Conservation (phyloP, 2,329 filamentous ascomycete species). For the Salinomyces thailandicus region DNA sequence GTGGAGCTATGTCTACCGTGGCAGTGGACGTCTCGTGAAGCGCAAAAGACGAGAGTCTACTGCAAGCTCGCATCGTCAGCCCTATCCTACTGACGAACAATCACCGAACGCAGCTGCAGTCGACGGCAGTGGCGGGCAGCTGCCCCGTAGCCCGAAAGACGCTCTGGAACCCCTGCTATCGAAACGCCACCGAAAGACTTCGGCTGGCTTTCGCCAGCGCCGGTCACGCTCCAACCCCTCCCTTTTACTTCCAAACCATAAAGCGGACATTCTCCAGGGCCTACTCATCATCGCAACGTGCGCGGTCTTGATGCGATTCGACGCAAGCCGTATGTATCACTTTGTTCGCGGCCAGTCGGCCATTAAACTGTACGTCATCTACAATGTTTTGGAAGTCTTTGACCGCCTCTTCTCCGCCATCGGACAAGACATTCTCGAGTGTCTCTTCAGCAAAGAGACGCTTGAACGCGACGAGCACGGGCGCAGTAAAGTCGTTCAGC, state of each 20-base stretch:
- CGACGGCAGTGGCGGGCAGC: background rate
- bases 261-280: slow-evolving; percentile 88
- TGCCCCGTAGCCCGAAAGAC: slow-evolving; percentile 1
- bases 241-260: slow-evolving; percentile 74
- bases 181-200: slow-evolving; percentile 14
- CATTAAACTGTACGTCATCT: slow-evolving; percentile 98
- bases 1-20: slow-evolving; percentile 65
- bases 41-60: slow-evolving; percentile 13
- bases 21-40: slow-evolving; percentile 67
- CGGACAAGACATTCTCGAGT: slow-evolving; percentile 93
- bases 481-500: slow-evolving; percentile 79
- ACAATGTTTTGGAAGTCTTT: slow-evolving; percentile 89
- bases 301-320: slow-evolving; percentile 74
- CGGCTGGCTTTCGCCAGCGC: slow-evolving; percentile 47
- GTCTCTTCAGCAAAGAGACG: slow-evolving; percentile 85
- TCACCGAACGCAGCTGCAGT: slow-evolving; percentile 4
- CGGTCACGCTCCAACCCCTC: slow-evolving; percentile 79
- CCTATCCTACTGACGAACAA: slow-evolving; percentile 9
- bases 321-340: slow-evolving; percentile 96
- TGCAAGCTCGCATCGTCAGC: slow-evolving; percentile 9
- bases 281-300: slow-evolving; percentile 80
- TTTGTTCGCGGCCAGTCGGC: slow-evolving; percentile 91
- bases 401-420: slow-evolving; percentile 84
- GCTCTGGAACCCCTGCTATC: slow-evolving; percentile 4
- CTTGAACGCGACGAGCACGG: slow-evolving; percentile 79